Base-by-base conservation (phyloP, 2,329 filamentous ascomycete genomes). In the Pseudocercospora crystallina region DNA sequence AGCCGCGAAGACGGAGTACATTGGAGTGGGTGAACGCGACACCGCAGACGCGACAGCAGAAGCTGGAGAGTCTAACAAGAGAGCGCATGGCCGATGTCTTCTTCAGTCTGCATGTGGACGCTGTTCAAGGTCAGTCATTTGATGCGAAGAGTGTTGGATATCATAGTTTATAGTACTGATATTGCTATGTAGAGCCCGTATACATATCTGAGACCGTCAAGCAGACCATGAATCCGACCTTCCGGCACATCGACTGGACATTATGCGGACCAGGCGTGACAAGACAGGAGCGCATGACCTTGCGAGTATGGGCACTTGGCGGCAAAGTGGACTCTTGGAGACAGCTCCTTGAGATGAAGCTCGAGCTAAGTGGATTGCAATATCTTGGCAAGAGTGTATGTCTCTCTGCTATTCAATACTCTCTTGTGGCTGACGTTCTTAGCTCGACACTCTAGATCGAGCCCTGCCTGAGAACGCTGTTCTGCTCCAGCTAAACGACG, bases 141-240 rank as follows among this genome's bases (percentile, higher is more conserved):
- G 20, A 26, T 26, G 20, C 20, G 20, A 26, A 26, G 14, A 29
- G 34, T 44, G 30, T 17, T 31, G 29, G n/a, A 20, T 11, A 13
- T 31, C n/a, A 11, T 8, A 2, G 15, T 15, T 15, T 42, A 31
- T 41, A 17, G 46, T 38, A 49, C 59, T 63, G 54, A 64, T 38
- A 34, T 55, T 14, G 15, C 12, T 38, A 42, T 29, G 71, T 78
- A 40, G 85, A 89, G 12, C 90, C 92, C 0, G 73, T 96, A n/a
- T 96, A 96, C 68, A 82, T 96, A 62, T 96, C 90, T 65, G 92
- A 97, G 71, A 77, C 87, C 15, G 81, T 59, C 26, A 81, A 87
- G 60, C 83, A 84, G 63, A 84, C 88, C n/a, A 90, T 90, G 69
- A 96, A 96, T 68, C 94, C 94, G 57, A 90, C 87, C 62, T 97